phyloP scores from a whole-genome alignment of 345 rosid genomes.

The Eucalyptus sideroxylon region DNA sequence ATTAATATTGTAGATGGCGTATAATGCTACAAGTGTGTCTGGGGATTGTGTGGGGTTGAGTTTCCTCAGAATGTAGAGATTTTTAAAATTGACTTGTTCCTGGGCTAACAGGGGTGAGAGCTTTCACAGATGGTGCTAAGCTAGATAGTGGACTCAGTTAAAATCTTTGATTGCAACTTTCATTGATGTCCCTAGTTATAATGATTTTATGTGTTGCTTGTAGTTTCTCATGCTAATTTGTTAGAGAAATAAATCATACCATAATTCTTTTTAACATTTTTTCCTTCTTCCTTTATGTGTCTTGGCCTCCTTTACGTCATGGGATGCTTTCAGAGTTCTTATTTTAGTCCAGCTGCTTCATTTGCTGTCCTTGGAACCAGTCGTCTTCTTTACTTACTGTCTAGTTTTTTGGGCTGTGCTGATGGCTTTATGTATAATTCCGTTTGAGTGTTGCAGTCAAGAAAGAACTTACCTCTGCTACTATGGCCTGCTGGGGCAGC shows the following conservation, averaged over 20 bases:
- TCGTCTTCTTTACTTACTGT: neutral
- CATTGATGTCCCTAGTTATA: neutral
- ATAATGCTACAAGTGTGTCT: neutral
- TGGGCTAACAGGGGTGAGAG: neutral
- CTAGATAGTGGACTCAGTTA: neutral
- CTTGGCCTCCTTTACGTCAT: neutral
- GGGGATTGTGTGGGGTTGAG: neutral
- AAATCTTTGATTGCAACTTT: neutral
- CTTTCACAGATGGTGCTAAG: neutral
- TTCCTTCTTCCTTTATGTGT: neutral
- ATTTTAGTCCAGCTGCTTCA: neutral
- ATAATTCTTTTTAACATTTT: neutral
- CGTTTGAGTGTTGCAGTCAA: constrained; percentile 82
- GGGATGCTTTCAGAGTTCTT: neutral
- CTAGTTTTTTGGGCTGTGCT: constrained; percentile 11
- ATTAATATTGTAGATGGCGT: neutral
- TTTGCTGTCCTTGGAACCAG: neutral
- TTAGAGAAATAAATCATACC: neutral
- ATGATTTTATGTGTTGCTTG: neutral
- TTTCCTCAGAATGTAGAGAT: neutral
- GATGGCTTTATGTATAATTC: constrained; percentile 91
- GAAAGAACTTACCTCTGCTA: constrained; percentile 89
- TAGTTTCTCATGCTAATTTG: neutral
- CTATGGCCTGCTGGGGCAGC: constrained; percentile 82
- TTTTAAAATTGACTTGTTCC: neutral